phyloP scores from a whole-genome alignment of 495 filamentous ascomycete species.

The Hypoxylon intermedium region DNA sequence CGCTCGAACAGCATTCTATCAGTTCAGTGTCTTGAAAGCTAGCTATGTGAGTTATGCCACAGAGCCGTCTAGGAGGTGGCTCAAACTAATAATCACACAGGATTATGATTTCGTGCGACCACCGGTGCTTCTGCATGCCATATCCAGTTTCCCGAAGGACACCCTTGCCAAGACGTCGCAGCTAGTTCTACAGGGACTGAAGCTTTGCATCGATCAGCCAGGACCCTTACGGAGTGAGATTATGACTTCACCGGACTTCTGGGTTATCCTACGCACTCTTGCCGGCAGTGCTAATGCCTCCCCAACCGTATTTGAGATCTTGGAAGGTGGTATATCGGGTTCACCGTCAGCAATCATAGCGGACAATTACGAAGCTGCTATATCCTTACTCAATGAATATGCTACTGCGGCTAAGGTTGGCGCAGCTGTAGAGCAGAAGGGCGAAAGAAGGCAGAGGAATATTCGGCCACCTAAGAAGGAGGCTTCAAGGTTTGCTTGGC shows the following conservation, averaged over 20 bases:
- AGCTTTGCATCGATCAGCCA: conserved; percentile 76
- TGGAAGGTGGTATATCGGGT: conserved; percentile 72
- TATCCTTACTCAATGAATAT: conserved; percentile 87
- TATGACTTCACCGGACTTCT: conserved; percentile 95
- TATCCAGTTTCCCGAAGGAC: conserved; percentile 83
- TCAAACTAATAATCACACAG: conserved; percentile 50
- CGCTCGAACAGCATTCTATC: conserved; percentile 83
- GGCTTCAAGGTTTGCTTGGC: conserved; percentile 61
- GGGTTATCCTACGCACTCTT: conserved; percentile 84
- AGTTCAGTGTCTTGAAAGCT: conserved; percentile 80
- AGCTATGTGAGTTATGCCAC: conserved; percentile 74
- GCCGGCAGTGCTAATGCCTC: conserved; percentile 71
- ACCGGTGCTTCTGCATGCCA: conserved; percentile 89
- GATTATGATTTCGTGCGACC: conserved; percentile 89
- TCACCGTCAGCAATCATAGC: conserved; percentile 79
- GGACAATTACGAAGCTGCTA: conserved; percentile 91
- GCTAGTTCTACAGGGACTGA: conserved; percentile 78
- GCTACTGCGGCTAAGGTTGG: conserved; percentile 84
- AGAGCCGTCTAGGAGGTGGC: background rate
- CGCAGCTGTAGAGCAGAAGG: conserved; percentile 77
- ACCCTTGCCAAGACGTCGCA: conserved; percentile 76
- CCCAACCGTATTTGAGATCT: conserved; percentile 79
- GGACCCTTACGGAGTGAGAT: conserved; percentile 85
- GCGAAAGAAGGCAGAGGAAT: conserved; percentile 67
- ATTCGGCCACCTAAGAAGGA: conserved; percentile 59